Conservation (phyloP, 441 rosid genomes). For the Gossypium aridum region DNA sequence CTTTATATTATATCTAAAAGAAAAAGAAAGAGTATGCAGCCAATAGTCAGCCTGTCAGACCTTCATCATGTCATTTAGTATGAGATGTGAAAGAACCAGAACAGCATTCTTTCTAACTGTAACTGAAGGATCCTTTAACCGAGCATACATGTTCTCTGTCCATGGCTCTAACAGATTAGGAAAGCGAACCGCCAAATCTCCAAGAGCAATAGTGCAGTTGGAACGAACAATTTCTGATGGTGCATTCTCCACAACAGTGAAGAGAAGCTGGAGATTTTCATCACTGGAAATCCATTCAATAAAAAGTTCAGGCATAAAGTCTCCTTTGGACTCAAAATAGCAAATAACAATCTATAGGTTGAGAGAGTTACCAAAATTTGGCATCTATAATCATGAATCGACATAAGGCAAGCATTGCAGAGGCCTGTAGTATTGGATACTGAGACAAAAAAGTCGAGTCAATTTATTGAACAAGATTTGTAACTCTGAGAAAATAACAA, state of each 20-base stretch:
- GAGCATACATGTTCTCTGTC: slow-evolving; percentile 93
- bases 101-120: slow-evolving; percentile 98
- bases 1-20: background rate
- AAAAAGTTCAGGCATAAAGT: slow-evolving; percentile 20
- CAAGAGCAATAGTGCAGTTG: slow-evolving; percentile 93
- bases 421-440: slow-evolving; percentile 92
- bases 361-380: slow-evolving; percentile 59
- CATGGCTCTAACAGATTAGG: slow-evolving; percentile 96
- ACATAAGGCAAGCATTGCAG: slow-evolving; percentile 95
- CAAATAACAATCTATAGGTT: background rate
- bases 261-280: slow-evolving; percentile 95
- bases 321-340: background rate
- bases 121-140: slow-evolving; percentile 69
- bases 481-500: background rate
- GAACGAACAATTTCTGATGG: slow-evolving; percentile 93
- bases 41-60: slow-evolving; percentile 30
- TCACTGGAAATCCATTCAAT: slow-evolving; percentile 49
- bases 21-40: slow-evolving; percentile 12
- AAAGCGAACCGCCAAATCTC: slow-evolving; percentile 96
- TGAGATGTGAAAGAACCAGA: slow-evolving; percentile 96
- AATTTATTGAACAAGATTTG: slow-evolving; percentile 4
- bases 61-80: slow-evolving; percentile 99
- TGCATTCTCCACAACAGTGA: slow-evolving; percentile 92
- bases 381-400: slow-evolving; percentile 93
- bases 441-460: slow-evolving; percentile 26